Conservation (phyloP, 441 rosid genomes). For the Cnidoscolus chayamansa region DNA sequence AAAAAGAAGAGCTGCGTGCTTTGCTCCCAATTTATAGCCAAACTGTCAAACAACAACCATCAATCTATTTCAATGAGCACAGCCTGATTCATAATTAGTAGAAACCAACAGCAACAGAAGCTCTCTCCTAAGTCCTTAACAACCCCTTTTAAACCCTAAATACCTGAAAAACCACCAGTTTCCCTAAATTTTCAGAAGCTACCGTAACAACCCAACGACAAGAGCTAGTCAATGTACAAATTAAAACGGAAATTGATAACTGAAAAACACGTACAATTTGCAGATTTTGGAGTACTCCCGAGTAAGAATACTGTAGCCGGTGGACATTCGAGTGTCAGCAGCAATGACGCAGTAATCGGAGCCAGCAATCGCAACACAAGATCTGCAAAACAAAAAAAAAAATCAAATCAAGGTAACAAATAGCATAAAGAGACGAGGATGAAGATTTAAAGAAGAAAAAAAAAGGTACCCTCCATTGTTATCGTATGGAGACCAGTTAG, state of each 20-base stretch:
- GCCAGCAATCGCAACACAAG: conserved; percentile 95
- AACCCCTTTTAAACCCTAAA: neutral
- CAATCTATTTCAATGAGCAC: neutral
- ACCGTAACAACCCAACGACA: conserved; percentile 4
- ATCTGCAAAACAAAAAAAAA: conserved; percentile 35
- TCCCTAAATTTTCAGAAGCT: conserved; percentile 1
- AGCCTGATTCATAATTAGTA: neutral
- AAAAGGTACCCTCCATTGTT: conserved; percentile 45
- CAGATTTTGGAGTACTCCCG: conserved; percentile 94
- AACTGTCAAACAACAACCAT: neutral
- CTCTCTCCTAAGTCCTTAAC: neutral
- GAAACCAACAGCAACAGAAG: neutral
- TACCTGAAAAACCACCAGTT: neutral
- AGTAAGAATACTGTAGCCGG: conserved; percentile 83
- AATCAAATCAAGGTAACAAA: neutral
- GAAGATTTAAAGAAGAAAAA: neutral
- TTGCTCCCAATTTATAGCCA: neutral
- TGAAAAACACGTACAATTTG: conserved; percentile 45
- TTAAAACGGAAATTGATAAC: neutral
- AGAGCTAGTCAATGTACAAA: neutral
- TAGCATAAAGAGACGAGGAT: neutral
- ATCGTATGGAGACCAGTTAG: conserved; percentile 89
- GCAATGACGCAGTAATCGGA: conserved; percentile 94
- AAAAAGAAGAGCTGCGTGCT: neutral
- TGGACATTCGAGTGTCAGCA: conserved; percentile 90